Conservation (phyloP, 306 rosid genomes). For the Trichosanthes cucumerina region DNA sequence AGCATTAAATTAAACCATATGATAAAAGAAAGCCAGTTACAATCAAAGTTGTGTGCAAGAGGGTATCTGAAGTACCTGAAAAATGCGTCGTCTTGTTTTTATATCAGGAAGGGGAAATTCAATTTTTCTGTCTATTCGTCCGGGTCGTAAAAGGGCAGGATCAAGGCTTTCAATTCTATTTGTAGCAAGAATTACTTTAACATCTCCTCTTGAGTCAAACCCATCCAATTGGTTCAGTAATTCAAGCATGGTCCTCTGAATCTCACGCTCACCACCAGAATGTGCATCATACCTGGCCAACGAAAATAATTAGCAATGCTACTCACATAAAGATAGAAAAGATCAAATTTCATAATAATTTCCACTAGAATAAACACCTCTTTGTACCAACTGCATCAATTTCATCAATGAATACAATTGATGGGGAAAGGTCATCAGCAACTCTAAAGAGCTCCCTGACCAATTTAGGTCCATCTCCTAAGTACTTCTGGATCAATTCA, state of each 20-base stretch:
- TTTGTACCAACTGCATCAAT: constrained; percentile 96
- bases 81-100: constrained; percentile 93
- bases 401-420: constrained; percentile 96
- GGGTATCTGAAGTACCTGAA: constrained; percentile 42
- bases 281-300: constrained; percentile 79
- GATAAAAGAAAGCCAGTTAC: not conserved
- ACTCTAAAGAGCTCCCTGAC: constrained; percentile 98
- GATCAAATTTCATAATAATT: not conserved
- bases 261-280: constrained; percentile 98
- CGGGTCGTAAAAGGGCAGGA: constrained; percentile 93
- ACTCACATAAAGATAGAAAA: not conserved
- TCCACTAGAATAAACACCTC: constrained; percentile 33
- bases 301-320: not conserved
- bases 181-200: constrained; percentile 92
- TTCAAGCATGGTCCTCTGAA: constrained; percentile 97
- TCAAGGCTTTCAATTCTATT: constrained; percentile 94
- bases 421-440: constrained; percentile 96
- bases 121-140: constrained; percentile 89
- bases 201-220: constrained; percentile 97
- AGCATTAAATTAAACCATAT: not conserved
- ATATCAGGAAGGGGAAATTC: constrained; percentile 98
- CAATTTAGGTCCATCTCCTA: constrained; percentile 97
- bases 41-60: not conserved
- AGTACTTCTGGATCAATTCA: constrained; percentile 89
- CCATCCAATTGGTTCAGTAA: constrained; percentile 90